Evolutionary conservation across 768 basidiomycete species (phyloP).

Genomic region (Strobilomyces confusus): DNA sequence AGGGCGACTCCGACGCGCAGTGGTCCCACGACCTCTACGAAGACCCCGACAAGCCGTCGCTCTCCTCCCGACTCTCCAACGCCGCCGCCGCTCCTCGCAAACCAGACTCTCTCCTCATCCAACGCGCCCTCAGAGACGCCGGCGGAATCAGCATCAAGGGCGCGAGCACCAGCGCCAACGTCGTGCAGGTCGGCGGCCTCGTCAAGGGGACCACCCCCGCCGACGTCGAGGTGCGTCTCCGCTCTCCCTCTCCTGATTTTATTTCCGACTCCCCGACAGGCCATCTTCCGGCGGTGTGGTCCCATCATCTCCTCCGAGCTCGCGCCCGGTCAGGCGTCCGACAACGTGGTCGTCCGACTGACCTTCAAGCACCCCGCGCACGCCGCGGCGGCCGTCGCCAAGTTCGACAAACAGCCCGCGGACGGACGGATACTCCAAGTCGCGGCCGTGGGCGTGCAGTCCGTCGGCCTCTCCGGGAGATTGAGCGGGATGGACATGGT

Average conservation of each 20-base stretch:
- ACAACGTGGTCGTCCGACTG: constrained; percentile 58
- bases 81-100: constrained; percentile 44
- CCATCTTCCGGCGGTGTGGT: constrained; percentile 82
- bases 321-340: constrained; percentile 12
- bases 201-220: constrained; percentile 75
- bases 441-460: constrained; percentile 53
- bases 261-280: constrained; percentile 28
- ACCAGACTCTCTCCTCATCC: constrained; percentile 50
- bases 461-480: constrained; percentile 53
- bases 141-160: constrained; percentile 64
- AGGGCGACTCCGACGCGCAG: constrained; percentile 59
- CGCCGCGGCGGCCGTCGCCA: constrained; percentile 64
- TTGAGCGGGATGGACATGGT: constrained; percentile 52
- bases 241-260: not conserved
- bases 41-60: constrained; percentile 47
- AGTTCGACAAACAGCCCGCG: constrained; percentile 77
- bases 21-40: constrained; percentile 77
- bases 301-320: constrained; percentile 45
- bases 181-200: constrained; percentile 71
- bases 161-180: constrained; percentile 53
- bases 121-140: constrained; percentile 64
- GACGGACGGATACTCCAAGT: constrained; percentile 76
- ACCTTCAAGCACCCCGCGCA: constrained; percentile 64
- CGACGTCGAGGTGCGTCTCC: constrained; percentile 53
- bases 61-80: constrained; percentile 53